Conservation (phyloP, 805 yeast genomes). For the Pichia eremophila region DNA sequence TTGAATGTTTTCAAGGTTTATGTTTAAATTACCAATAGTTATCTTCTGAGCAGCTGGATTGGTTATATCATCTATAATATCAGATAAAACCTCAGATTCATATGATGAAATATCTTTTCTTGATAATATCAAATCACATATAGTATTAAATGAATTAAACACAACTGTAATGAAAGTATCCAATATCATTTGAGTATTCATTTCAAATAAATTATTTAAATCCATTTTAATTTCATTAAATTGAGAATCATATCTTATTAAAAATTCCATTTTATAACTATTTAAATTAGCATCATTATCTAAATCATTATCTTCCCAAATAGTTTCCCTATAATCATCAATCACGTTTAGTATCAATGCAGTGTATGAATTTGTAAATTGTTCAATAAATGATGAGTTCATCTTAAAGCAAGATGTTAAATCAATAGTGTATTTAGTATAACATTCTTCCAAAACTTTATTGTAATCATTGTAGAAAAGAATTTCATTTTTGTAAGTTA, state of each 20-base stretch:
- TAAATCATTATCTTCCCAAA: conserved; percentile 13
- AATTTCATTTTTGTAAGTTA: conserved; percentile 17
- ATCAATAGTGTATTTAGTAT: conserved; percentile 12
- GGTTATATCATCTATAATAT: conserved; percentile 1
- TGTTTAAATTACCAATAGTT: not conserved
- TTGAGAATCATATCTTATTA: conserved; percentile 5
- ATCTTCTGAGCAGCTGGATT: not conserved
- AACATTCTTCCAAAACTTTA: conserved; percentile 16
- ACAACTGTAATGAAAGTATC: conserved; percentile 13
- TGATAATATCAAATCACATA: conserved; percentile 14
- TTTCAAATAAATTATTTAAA: conserved; percentile 2
- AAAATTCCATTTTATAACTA: conserved; percentile 8
- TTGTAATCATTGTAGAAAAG: conserved; percentile 26
- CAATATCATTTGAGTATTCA: conserved; percentile 16
- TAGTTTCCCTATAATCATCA: conserved; percentile 11
- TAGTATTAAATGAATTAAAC: conserved; percentile 11
- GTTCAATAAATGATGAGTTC: conserved; percentile 13
- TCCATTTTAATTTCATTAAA: not conserved
- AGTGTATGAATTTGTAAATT: conserved; percentile 5
- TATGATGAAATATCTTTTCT: conserved; percentile 25
- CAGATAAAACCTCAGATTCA: conserved; percentile 21
- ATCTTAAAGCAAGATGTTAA: conserved; percentile 16
- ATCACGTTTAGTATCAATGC: conserved; percentile 7
- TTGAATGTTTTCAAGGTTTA: conserved; percentile 13
- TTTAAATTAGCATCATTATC: conserved; percentile 5